Percentiles rank a stretch among this genome's conserved stretches.
phyloP scores from a whole-genome alignment of 2,329 filamentous ascomycete species.

The Calonectria henricotiae region DNA sequence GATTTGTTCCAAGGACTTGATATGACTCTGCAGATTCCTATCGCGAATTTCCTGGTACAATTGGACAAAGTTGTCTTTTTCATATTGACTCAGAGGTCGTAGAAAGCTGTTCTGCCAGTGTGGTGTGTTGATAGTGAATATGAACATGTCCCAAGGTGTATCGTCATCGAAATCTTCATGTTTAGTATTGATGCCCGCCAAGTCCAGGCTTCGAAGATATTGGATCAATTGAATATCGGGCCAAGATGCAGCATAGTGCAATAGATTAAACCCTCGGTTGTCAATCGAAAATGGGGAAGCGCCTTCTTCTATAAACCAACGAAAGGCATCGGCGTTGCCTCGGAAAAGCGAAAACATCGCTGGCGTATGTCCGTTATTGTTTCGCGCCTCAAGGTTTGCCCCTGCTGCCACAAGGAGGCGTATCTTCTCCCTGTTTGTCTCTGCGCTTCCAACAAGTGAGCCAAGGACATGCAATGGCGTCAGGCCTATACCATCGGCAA shows the following conservation, averaged over 20 bases:
- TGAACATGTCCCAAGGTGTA: slow-evolving; percentile 7
- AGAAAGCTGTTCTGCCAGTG: not conserved
- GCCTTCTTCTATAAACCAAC: slow-evolving; percentile 16
- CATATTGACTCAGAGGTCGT: not conserved
- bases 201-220: not conserved
- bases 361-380: not conserved
- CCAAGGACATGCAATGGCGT: not conserved
- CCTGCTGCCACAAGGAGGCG: slow-evolving; percentile 9
- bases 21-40: slow-evolving; percentile 4
- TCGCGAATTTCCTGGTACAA: slow-evolving; percentile 23
- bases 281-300: not conserved
- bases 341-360: not conserved
- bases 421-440: not conserved
- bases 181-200: not conserved
- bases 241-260: not conserved
- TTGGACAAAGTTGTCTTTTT: not conserved
- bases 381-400: not conserved
- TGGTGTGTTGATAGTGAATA: not conserved
- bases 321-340: not conserved
- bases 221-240: not conserved
- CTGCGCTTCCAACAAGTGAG: not conserved
- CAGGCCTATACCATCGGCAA: not conserved
- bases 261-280: not conserved
- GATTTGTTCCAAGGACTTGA: not conserved
- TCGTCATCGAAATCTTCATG: not conserved